Base-by-base conservation (phyloP, 352 stramenopile genomes). In the Phytophthora cryptogea region DNA sequence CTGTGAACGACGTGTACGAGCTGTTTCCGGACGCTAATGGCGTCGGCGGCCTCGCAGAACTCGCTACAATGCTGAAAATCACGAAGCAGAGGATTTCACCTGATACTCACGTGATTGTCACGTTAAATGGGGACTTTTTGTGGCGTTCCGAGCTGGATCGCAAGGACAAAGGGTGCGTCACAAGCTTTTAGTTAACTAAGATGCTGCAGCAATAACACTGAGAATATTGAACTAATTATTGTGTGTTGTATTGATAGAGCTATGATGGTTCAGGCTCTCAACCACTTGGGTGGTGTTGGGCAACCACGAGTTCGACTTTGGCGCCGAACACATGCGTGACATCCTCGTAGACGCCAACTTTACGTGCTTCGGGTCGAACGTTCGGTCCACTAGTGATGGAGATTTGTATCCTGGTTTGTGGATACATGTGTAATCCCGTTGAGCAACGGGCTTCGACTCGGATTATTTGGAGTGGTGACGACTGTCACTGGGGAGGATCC, bases 241-340 rank as follows among this genome's bases (percentile, higher is more conserved):
- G 20, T 23, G 20, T 23, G 27, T 65, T 35, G n/a, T 52, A 9
- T n/a, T 30, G 13, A 20, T 39, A 91, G 81, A 33, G 68, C 68
- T 32, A n/a, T 76, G 23, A 90, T 92, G 83, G 73, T 92, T 13
- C 37, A 88, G n/a, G 30, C 90, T 32, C 49, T 92, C 36, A 83
- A 85, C 26, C 39, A 42, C 3, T 58, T 88, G 6, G 67, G 63
- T 88, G 46, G 82, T 92, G n/a, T 32, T 89, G 35, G 83, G 83
- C 28, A 92, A 92, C 63, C 83, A 92, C 64, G 83, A 92, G 54
- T 90, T 92, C 37, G 83, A 92, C 49, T 89, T 88, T 63, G 72
- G 83, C 8, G 78, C 69, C 1, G 51, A 68, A 5, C 45, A 71
- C 30, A 63, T 85, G 28, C 51, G 52, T 7, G 50, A 80, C 36